Evolutionary conservation across 257 asterid genomes (phyloP).

Genomic region (Solanum pennellii): DNA sequence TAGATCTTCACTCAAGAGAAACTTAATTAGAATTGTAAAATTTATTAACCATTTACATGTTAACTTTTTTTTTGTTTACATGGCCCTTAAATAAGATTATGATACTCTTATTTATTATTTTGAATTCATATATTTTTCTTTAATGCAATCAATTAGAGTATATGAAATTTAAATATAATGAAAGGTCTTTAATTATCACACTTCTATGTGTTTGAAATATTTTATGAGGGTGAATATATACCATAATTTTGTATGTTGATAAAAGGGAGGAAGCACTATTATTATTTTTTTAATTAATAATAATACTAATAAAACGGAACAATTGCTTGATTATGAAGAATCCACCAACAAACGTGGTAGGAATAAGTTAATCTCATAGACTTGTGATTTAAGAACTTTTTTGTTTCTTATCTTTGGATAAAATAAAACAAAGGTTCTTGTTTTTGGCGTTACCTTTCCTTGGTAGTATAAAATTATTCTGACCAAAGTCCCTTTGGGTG

Average conservation of each 20-base stretch:
- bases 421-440: not conserved
- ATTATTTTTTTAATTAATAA: not conserved
- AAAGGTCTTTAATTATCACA: not conserved
- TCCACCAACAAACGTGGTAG: not conserved
- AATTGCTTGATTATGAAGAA: not conserved
- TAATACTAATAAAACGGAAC: not conserved
- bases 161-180: not conserved
- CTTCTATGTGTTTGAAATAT: not conserved
- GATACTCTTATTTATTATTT: not conserved
- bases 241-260: not conserved
- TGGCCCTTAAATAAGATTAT: not conserved
- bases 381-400: not conserved
- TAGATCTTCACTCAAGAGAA: rapidly evolving
- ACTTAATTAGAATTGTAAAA: not conserved
- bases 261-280: not conserved
- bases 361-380: not conserved
- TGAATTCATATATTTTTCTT: not conserved
- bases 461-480: not conserved
- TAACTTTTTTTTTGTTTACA: not conserved
- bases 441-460: not conserved
- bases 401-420: not conserved
- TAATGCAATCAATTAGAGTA: not conserved
- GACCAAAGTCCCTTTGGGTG: not conserved
- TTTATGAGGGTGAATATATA: not conserved
- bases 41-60: not conserved